Evolutionary conservation across 805 yeast genomes (phyloP), one percentile per base, ranked within the genome.

Genomic region (Lipomyces starkeyi): DNA sequence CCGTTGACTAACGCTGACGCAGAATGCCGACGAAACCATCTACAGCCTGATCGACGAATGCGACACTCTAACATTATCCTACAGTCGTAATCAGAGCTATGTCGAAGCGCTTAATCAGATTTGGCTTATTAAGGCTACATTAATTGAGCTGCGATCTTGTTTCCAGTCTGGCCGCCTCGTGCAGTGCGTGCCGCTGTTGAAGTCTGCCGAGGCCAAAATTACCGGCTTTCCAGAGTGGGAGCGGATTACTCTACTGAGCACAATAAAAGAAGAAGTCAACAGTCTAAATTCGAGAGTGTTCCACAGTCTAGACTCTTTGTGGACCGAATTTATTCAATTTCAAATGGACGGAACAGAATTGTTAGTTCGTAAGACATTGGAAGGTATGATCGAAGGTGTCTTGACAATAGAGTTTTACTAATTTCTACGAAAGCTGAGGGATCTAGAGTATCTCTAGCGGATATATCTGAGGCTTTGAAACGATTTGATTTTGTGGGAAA

Each of bases 191-290:
- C 71, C 71, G 40, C 53, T 68, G 27, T 49, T 69, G 25, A 58
- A 59, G 29, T 63, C 68, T 5, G 71, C 69, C 22, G 72, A 69
- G 47, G n/a, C 34, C 22, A 66, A 67, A 17, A 67, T 69, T 14
- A 59, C 59, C 6, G 53, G 47, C 32, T 66, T 69, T 37, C 64
- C 66, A n/a, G 68, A 65, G 32, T 69, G 72, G 72, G 66, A 69
- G 34, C 63, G 58, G 32, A 54, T 66, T 11, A 43, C 59, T 27
- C 20, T 67, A 29, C 61, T 69, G 20, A 58, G 71, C 32, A 53
- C 58, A 7, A 49, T 69, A 20, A 67, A 69, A 11, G 72, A 67
- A 52, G 72, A 69, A 27, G 71, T 69, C n/a, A 67, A 61, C 47
- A 34, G 64, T 25, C 7, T 69, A n/a, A 58, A 60, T 60, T 22